Conservation (phyloP, 2,329 filamentous ascomycete species). For the Diplodia sapinea region DNA sequence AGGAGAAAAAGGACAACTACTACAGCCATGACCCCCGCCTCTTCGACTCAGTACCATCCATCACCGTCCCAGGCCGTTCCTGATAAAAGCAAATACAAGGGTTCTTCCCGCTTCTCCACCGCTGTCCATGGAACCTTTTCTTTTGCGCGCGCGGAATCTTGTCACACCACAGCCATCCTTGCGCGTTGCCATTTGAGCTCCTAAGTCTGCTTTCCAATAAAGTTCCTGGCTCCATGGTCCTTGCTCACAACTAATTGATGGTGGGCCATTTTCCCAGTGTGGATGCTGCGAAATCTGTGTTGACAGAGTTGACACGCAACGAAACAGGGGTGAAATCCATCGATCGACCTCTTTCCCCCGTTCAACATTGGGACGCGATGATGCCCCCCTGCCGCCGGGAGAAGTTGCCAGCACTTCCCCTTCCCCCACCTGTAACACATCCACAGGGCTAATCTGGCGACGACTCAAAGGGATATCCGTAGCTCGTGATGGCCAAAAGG, state of each 20-base stretch:
- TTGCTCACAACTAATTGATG: conserved; percentile 6
- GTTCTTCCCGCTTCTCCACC: neutral
- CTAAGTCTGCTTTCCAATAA: neutral
- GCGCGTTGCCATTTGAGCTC: neutral
- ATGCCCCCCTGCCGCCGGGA: neutral
- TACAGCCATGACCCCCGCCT: neutral
- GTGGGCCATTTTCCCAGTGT: neutral
- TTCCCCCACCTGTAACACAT: conserved; percentile 4
- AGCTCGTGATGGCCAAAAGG: neutral
- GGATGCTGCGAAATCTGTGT: neutral
- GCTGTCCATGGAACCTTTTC: neutral
- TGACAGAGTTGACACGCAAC: neutral
- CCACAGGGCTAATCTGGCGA: neutral
- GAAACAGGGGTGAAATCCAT: neutral
- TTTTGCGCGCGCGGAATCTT: neutral
- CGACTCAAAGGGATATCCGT: conserved; percentile 6
- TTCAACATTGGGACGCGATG: conserved; percentile 12
- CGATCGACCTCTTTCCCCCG: neutral
- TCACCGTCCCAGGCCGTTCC: neutral
- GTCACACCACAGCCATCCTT: neutral
- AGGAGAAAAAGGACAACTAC: neutral
- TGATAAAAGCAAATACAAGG: conserved; percentile 22
- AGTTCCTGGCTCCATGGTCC: neutral
- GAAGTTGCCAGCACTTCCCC: neutral
- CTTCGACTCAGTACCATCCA: neutral